Evolutionary conservation across 2,329 filamentous ascomycete genomes (phyloP).

Genomic region (Colletotrichum brevisporum): DNA sequence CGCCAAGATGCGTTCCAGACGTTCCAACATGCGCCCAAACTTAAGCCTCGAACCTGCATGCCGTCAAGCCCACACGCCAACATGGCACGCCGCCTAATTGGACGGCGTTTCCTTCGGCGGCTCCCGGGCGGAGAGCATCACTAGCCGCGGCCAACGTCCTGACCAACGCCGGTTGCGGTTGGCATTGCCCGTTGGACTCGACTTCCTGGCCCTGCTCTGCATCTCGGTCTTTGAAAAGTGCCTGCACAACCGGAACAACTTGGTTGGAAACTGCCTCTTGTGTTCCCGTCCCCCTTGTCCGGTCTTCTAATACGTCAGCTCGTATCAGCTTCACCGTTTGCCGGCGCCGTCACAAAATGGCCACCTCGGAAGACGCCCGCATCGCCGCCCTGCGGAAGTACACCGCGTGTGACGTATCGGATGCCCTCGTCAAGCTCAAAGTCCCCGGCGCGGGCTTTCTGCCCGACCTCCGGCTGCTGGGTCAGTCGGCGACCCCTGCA

Average conservation of each 20-base stretch:
- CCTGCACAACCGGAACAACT: not conserved
- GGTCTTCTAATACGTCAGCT: not conserved
- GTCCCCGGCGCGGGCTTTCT: slow-evolving; percentile 77
- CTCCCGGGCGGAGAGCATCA: slow-evolving; percentile 43
- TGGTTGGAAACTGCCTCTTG: not conserved
- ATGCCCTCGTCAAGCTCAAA: slow-evolving; percentile 79
- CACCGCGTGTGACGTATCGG: slow-evolving; percentile 74
- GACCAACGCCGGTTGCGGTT: slow-evolving; percentile 37
- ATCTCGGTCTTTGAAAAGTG: not conserved
- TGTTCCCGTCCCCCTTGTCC: not conserved
- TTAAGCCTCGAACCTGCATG: slow-evolving; percentile 38
- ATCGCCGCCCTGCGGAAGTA: slow-evolving; percentile 52
- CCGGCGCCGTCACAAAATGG: slow-evolving; percentile 28
- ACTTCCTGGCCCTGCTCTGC: not conserved
- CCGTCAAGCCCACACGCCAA: slow-evolving; percentile 33
- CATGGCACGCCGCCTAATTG: slow-evolving; percentile 48
- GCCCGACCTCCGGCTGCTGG: slow-evolving; percentile 64
- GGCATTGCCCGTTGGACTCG: not conserved
- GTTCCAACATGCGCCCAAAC: slow-evolving; percentile 5
- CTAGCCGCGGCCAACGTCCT: slow-evolving; percentile 42
- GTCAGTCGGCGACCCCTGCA: slow-evolving; percentile 45
- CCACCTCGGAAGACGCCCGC: slow-evolving; percentile 42
- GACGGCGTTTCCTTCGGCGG: slow-evolving; percentile 45
- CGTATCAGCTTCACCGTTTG: slow-evolving; percentile 3
- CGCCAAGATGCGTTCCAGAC: slow-evolving; percentile 28